phyloP scores from a whole-genome alignment of 108 stramenopile species.

The Asterionellopsis glacialis region DNA sequence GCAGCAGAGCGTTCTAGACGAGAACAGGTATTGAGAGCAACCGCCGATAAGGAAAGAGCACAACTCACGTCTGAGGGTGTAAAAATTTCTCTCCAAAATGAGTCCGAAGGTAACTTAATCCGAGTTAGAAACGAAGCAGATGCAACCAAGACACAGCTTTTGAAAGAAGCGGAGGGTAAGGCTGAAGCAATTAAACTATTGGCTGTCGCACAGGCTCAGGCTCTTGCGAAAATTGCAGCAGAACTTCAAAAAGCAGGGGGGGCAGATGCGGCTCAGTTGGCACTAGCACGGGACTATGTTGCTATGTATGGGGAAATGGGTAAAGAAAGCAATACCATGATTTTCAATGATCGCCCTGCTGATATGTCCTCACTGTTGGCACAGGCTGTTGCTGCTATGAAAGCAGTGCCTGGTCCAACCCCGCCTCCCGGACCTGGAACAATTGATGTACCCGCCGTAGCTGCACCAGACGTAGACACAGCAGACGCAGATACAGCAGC shows the following conservation, averaged over 20 bases:
- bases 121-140: slow-evolving; percentile 90
- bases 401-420: slow-evolving; percentile 18
- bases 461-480: too few relatives aligned
- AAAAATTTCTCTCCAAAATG: slow-evolving; percentile 92
- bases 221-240: slow-evolving; percentile 59
- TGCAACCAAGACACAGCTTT: slow-evolving; percentile 72
- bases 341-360: slow-evolving; percentile 93
- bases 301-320: slow-evolving; percentile 98
- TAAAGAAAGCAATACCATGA: slow-evolving; percentile 91
- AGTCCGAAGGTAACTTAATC: slow-evolving; percentile 95
- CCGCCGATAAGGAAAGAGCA: slow-evolving; percentile 90
- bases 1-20: slow-evolving; percentile 93
- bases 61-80: slow-evolving; percentile 93
- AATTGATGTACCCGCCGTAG: too few relatives aligned
- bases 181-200: slow-evolving; percentile 83
- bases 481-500: too few relatives aligned
- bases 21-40: slow-evolving; percentile 93
- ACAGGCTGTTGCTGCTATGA: slow-evolving; percentile 71
- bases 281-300: slow-evolving; percentile 91
- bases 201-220: slow-evolving; percentile 88
- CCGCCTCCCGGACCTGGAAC: too few relatives aligned
- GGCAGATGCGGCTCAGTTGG: slow-evolving; percentile 83
- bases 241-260: slow-evolving; percentile 69
- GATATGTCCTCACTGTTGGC: slow-evolving; percentile 83
- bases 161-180: slow-evolving; percentile 89